Evolutionary conservation across 2,329 filamentous ascomycete genomes (phyloP).

Genomic region (Amylocarpus encephaloides): DNA sequence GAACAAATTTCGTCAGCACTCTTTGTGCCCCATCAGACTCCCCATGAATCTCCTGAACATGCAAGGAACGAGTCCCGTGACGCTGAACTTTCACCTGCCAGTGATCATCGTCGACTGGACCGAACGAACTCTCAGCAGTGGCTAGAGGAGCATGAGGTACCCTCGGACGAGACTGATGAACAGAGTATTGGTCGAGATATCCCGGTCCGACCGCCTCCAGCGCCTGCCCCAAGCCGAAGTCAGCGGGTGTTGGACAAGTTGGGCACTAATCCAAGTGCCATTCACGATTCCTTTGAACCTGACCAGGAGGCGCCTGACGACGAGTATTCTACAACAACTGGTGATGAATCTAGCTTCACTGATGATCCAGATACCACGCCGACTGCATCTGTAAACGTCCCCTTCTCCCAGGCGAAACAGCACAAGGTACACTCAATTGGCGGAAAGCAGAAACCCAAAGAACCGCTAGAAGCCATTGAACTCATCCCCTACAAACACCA

Average conservation of each 20-base stretch:
- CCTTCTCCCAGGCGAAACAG: conserved; percentile 34
- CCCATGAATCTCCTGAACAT: conserved; percentile 37
- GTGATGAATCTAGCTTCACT: conserved; percentile 22
- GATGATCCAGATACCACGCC: conserved; percentile 28
- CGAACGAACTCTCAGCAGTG: conserved; percentile 28
- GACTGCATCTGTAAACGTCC: conserved; percentile 26
- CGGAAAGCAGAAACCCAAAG: conserved; percentile 36
- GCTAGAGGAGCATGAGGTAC: conserved; percentile 31
- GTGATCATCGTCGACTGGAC: conserved; percentile 18
- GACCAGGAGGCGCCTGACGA: conserved; percentile 23
- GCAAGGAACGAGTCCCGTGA: conserved; percentile 11
- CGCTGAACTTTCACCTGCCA: conserved; percentile 4
- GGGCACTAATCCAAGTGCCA: background rate
- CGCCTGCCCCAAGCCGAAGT: conserved; percentile 6
- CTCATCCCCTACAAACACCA: conserved; percentile 96
- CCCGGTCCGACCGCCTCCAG: conserved; percentile 10
- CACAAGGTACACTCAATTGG: conserved; percentile 46
- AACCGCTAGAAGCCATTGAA: conserved; percentile 82
- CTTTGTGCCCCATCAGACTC: conserved; percentile 69
- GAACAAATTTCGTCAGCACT: conserved; percentile 84
- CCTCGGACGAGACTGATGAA: conserved; percentile 33
- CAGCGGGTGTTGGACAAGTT: background rate
- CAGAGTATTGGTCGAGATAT: conserved; percentile 17
- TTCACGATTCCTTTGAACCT: conserved; percentile 3
- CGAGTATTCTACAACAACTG: conserved; percentile 16